Evolutionary conservation across 1,139 yeast species (phyloP), one percentile per base, ranked within the genome.

Genomic region (Diutina neorugosa): DNA sequence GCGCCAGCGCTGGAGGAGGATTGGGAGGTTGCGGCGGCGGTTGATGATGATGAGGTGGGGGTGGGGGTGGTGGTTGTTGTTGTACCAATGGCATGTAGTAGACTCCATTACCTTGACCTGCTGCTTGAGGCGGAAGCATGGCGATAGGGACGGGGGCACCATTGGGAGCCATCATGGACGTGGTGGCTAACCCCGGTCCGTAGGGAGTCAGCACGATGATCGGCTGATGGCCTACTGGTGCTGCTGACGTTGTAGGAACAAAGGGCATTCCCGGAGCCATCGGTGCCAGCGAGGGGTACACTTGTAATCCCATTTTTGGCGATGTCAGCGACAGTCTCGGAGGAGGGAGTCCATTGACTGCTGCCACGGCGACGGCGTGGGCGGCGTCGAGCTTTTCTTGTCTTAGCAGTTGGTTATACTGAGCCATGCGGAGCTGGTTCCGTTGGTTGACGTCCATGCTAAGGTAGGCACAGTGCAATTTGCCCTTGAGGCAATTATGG

Each of bases 401-500:
- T 25, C 50, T n/a, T 46, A 46, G 21, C 50, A 46, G 50, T 57
- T 74, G 79, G 59, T 74, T 74, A 59, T 68, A 71, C 60, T 78
- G 82, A 3, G 82, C 82, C 69, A 73, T 69, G 55, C 77, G 65
- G 52, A 78, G 64, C 34, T 81, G 81, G 56, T 73, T 74, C 55
- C 81, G 64, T 1, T 81, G 81, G 37, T 72, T 69, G 12, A 73
- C 72, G 59, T 77, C 81, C 43, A 78, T 62, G 53, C 76, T 77
- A 51, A 77, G 63, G 60, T 78, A 78, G 4, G 82, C 81, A 66
- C 83, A 79, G 56, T 73, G 74, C 49, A 77, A 64, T 57, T 81
- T 80, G 8, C 86, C 83, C 63, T 81, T 77, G 53, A 73, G 61
- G 62, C 87, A 82, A 61, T 82, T 82, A 53, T 75, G 69, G 60